These are phyloP conservation scores for Physcia stellaris DNA, from an alignment of 495 filamentous ascomycete species.

Conservation along the genomic window DNA sequence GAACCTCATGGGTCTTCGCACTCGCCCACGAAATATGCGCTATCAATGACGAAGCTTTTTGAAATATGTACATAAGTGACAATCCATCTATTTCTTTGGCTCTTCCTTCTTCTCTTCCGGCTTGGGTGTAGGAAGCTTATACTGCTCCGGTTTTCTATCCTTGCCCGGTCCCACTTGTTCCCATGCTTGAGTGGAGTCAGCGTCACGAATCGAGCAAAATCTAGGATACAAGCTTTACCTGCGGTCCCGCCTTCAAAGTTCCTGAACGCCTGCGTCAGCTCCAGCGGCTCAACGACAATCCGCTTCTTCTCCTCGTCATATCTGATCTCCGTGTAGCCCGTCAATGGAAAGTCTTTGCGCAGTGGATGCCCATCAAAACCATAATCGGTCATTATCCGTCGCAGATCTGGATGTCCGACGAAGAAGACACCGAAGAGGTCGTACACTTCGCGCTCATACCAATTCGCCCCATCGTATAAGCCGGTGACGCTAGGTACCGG, in stretches of 20 bases:
- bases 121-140: conserved; percentile 90
- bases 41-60: no score
- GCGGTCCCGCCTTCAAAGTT: conserved; percentile 84
- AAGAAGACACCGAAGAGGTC: conserved; percentile 98
- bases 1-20: no score
- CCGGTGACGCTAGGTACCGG: conserved; percentile 78
- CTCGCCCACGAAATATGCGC: no score
- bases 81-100: conserved; percentile 89
- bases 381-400: conserved; percentile 99
- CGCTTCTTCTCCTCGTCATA: conserved; percentile 99
- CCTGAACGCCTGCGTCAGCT: conserved; percentile 96
- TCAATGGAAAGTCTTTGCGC: conserved; percentile 95
- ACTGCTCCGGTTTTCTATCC: conserved; percentile 64
- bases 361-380: conserved; percentile 97
- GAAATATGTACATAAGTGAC: no score
- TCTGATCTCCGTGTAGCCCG: conserved; percentile 95
- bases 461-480: conserved; percentile 91
- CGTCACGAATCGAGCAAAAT: not conserved
- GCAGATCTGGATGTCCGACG: conserved; percentile 82
- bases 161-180: conserved; percentile 80
- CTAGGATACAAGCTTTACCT: conserved; percentile 16
- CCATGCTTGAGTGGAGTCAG: conserved; percentile 41
- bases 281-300: conserved; percentile 92
- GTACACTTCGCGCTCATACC: conserved; percentile 97
- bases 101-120: conserved; percentile 83